These are phyloP conservation scores for Geotrichum carabidarum DNA, from an alignment of 1,139 yeast genomes.

Conservation along the genomic window DNA sequence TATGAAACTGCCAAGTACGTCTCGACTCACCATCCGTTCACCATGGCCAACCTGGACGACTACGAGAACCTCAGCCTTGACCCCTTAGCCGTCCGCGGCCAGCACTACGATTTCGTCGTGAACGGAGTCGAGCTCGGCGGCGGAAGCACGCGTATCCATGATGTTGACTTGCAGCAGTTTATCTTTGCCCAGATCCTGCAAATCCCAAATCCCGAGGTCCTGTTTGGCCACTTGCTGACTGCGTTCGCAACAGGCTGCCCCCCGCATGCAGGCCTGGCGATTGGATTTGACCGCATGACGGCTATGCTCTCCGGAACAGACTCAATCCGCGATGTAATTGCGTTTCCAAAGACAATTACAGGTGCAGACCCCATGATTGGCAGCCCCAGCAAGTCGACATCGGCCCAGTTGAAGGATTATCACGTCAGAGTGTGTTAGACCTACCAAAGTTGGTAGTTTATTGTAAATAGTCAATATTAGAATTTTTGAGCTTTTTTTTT, in stretches of 20 bases:
- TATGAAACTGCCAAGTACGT: constrained; percentile 49
- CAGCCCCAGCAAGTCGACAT: constrained; percentile 66
- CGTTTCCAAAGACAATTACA: constrained; percentile 88
- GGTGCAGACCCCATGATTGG: constrained; percentile 86
- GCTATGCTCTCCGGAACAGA: constrained; percentile 76
- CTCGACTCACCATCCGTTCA: constrained; percentile 94
- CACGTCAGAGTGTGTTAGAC: constrained; percentile 20
- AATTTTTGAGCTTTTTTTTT: too few species aligned
- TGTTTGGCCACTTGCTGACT: constrained; percentile 82
- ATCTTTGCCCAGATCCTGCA: constrained; percentile 40
- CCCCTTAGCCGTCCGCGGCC: constrained; percentile 75
- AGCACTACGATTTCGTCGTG: constrained; percentile 87
- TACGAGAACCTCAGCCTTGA: constrained; percentile 48
- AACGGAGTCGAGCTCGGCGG: constrained; percentile 98
- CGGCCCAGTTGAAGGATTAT: constrained; percentile 41
- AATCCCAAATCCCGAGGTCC: constrained; percentile 45
- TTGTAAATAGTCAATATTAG: too few species aligned
- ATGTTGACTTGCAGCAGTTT: constrained; percentile 65
- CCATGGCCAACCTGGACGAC: constrained; percentile 77
- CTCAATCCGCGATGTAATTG: constrained; percentile 86
- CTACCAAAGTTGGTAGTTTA: too few species aligned
- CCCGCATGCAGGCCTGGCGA: constrained; percentile 95
- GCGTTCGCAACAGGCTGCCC: constrained; percentile 93
- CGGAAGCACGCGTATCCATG: constrained; percentile 93
- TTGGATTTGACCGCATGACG: constrained; percentile 89